Evolutionary conservation across 2,329 filamentous ascomycete genomes (phyloP), one percentile per base, ranked within the genome.

Genomic region (Penicillium sp.): DNA sequence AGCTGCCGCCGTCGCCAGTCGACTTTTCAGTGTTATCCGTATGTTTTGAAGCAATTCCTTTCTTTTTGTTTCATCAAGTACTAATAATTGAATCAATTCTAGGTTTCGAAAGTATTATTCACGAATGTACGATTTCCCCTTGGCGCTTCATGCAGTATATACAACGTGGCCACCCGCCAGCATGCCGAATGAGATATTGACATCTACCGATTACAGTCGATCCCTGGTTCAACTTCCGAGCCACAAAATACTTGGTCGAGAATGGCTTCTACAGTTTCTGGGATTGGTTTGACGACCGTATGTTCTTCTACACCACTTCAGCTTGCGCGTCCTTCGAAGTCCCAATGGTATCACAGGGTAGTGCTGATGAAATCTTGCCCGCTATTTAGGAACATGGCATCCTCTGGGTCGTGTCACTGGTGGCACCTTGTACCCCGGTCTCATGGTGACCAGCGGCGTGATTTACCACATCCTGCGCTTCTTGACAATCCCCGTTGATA

Each of bases 231-330:
- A 99, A 99, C 79, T 99, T 99, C 79, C 86, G 95, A 77, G 95
- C 95, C 65, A 98, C 95, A 55, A 98, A 98, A 79, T 98, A 99
- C 73, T 86, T 99, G 55, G 91, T 99, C 55, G 86, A 93, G 73
- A 86, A 99, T 87, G 95, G 95, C 69, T 98, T 99, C 80, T 96
- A 96, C 78, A 92, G 90, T 77, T 99, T 99, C 76, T 99, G 95
- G 95, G 93, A 99, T 77, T 99, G 95, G 95, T 99, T 99, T 73
- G 95, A 99, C 78, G 95, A 99, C 82, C 88, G 95, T 88, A 82
- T 63, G 85, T 74, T 55, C 29, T 49, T 39, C 58, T 54, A 54
- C 50, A 55, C 51, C 49, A 45, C 31, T 14, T 14, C n/a, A 31
- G 39, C 48, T 61, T 59, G 56, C 53, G 56, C 33, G 53, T 49